Conservation (phyloP, 371 early-diverging fungal species). For the Mucor ambiguus region DNA sequence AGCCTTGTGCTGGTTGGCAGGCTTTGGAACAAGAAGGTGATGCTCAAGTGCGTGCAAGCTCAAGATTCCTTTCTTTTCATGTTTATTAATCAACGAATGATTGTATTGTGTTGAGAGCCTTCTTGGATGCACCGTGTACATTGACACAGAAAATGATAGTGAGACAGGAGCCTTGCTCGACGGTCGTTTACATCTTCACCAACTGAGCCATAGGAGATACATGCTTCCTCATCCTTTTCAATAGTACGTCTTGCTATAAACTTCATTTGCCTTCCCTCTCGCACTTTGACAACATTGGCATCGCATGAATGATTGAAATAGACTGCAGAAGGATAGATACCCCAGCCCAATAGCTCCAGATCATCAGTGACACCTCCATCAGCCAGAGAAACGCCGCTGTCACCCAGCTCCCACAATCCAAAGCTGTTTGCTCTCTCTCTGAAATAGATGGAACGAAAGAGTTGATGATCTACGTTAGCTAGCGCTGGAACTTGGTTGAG, state of each 20-base stretch:
- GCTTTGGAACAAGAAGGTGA: no score
- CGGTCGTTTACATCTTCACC: constrained; percentile 42
- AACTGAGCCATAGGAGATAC: constrained; percentile 71
- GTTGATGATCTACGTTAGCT: constrained; percentile 21
- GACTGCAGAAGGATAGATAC: constrained; percentile 71
- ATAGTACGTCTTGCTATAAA: constrained; percentile 61
- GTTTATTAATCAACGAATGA: constrained; percentile 4
- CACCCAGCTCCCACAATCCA: constrained; percentile 58
- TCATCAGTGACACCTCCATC: constrained; percentile 38
- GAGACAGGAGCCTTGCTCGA: constrained; percentile 49
- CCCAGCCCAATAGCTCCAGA: constrained; percentile 62
- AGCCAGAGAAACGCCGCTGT: background rate
- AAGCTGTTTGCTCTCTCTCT: constrained; percentile 71
- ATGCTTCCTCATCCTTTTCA: constrained; percentile 64
- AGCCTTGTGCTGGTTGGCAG: no score
- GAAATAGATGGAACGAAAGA: constrained; percentile 60
- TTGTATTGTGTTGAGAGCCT: background rate
- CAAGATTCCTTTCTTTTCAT: background rate
- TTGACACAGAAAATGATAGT: constrained; percentile 74
- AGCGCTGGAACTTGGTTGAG: background rate
- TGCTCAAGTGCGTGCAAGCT: background rate
- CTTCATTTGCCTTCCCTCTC: constrained; percentile 51
- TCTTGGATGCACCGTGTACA: constrained; percentile 68
- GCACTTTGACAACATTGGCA: constrained; percentile 65
- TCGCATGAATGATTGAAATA: constrained; percentile 84